Percentiles rank a stretch among this genome's conserved stretches.
Evolutionary conservation across 2,329 filamentous ascomycete genomes (phyloP).

Genomic region (Penicillium fuscoglaucum): DNA sequence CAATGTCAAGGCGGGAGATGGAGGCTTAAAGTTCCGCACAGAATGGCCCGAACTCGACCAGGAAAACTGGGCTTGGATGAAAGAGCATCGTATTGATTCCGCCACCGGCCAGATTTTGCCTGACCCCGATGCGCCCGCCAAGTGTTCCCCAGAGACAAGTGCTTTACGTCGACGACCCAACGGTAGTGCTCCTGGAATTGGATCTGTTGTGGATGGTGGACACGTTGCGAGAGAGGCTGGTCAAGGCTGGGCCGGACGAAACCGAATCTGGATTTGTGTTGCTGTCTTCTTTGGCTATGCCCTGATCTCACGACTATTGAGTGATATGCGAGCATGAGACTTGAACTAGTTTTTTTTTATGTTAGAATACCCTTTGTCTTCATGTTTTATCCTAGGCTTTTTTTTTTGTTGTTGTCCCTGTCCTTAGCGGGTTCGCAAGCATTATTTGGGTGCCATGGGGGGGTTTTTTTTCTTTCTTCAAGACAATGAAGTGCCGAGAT

Average conservation of each 20-base stretch:
- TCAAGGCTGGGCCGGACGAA: constrained; percentile 75
- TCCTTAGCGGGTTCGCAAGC: constrained; percentile 21
- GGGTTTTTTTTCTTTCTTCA: background rate
- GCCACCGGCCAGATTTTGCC: constrained; percentile 69
- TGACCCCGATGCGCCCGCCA: constrained; percentile 52
- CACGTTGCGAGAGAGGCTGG: constrained; percentile 74
- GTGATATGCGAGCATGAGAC: constrained; percentile 47
- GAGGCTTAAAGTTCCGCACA: constrained; percentile 80
- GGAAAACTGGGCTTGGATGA: constrained; percentile 93
- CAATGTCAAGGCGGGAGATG: constrained; percentile 83
- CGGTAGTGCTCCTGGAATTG: constrained; percentile 55
- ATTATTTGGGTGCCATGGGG: constrained; percentile 17
- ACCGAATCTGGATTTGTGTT: constrained; percentile 74
- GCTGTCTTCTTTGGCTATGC: constrained; percentile 78
- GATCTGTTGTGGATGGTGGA: constrained; percentile 74
- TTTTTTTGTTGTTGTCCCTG: background rate
- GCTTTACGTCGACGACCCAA: constrained; percentile 64
- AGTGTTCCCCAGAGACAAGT: constrained; percentile 63
- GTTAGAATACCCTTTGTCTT: constrained; percentile 8
- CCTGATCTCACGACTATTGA: constrained; percentile 72
- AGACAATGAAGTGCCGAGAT: background rate
- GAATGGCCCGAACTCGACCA: constrained; percentile 89
- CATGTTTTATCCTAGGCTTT: background rate
- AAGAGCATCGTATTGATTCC: constrained; percentile 74
- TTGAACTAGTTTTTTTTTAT: background rate